A percentile compares a stretch with the other conserved stretches of the same genome.
These are phyloP conservation scores for Wallemia mellicola DNA, from an alignment of 1,284 basidiomycete species.

Conservation along the genomic window DNA sequence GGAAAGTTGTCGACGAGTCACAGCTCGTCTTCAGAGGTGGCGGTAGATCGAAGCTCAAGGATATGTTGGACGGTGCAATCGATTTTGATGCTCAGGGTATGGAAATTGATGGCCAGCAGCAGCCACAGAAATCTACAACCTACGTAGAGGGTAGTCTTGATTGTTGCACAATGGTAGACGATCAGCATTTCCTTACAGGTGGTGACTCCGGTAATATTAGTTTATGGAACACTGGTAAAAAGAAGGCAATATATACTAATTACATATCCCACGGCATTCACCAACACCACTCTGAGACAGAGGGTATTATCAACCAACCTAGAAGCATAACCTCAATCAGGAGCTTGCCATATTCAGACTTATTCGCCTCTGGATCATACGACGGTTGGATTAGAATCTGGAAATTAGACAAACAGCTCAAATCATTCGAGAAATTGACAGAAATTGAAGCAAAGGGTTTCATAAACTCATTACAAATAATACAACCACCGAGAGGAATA, in stretches of 20 bases:
- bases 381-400: conserved; percentile 65
- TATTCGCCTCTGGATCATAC: conserved; percentile 86
- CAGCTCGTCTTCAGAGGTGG: conserved; percentile 90
- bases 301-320: conserved; percentile 42
- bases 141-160: conserved; percentile 78
- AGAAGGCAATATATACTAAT: conserved; percentile 71
- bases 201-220: conserved; percentile 65
- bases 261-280: conserved; percentile 63
- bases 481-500: no score
- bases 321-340: conserved; percentile 72
- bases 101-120: conserved; percentile 14
- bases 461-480: conserved; percentile 62
- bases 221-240: conserved; percentile 74
- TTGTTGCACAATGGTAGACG: conserved; percentile 76
- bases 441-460: conserved; percentile 38
- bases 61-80: conserved; percentile 48
- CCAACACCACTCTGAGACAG: conserved; percentile 32
- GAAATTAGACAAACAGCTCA: conserved; percentile 46
- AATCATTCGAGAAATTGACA: conserved; percentile 32
- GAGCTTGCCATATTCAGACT: conserved; percentile 55
- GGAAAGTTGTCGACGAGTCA: conserved; percentile 88
- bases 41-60: conserved; percentile 37
- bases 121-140: no score
- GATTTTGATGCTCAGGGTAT: conserved; percentile 26
- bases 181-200: conserved; percentile 66